Evolutionary conservation across 768 basidiomycete genomes (phyloP), one percentile per base, ranked within the genome.

Genomic region (Ramaria rubella): DNA sequence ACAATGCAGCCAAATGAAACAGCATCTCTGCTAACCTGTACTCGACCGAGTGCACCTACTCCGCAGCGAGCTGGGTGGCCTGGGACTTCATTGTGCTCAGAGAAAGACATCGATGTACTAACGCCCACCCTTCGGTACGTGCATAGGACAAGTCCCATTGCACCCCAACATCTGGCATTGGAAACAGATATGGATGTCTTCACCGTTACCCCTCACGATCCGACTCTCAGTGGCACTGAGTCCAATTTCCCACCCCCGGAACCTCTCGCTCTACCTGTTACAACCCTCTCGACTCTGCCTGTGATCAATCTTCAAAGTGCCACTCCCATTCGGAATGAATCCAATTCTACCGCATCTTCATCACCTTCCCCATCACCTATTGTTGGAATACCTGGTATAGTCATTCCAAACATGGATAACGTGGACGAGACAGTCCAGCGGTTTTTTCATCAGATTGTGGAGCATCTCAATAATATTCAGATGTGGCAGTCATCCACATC

Each of bases 371-470:
- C 33, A 2, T 51, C 49, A 31, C 49, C 29, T 7, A 51, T 33
- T 51, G 30, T 30, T 30, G 19, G 21, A 17, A 14, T 51, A 5
- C 33, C 49, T 12, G 29, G 30, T n/a, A 33, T 51, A 9, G 49
- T 33, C 21, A 23, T 51, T 29, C 49, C 33, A 34, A 36, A 51
- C 24, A 14, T 36, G 19, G 21, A 23, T 12, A 36, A 51, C 15
- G 30, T 36, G 21, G 86, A 93, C 63, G 81, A 81, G 52, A 83
- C 80, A 44, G 82, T 95, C 63, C 89, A 92, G 61, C 72, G 81
- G 45, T 94, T 94, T 73, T 90, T 94, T 70, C 77, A 87, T 54
- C 89, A 94, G 68, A 84, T 94, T 45, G 87, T 84, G 7, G 81
- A 86, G 46, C 88, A 90, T 66, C 79, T 94, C 55, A 83, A 85